Base-by-base conservation (phyloP, 345 rosid species). In the Diplotaxis tenuifolia region DNA sequence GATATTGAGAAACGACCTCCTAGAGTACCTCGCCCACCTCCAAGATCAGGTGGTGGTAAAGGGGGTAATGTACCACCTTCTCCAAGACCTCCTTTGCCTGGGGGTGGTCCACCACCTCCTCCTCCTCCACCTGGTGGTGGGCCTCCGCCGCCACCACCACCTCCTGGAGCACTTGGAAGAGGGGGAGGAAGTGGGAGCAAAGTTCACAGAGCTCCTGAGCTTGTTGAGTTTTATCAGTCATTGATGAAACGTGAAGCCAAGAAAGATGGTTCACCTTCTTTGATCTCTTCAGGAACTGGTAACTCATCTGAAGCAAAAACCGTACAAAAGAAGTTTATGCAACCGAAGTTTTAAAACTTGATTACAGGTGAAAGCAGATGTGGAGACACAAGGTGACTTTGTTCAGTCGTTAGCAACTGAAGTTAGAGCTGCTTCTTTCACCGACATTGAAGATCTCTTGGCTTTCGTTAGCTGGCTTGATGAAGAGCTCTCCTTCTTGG, bases 401-500 rank as follows among this genome's bases (percentile, higher is more conserved):
- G 94, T 95, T 61, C 93, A 87, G 87, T 95, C 97, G 6, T 76
- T 95, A 74, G 97, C 96, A 57, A 79, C 85, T 23, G 97, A 92
- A 85, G 92, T 92, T 25, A 86, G 98, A 76, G 94, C 96, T 67
- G 83, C 96, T 67, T 88, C 91, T 62, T 95, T 95, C 81, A 65
- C 83, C 74, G 79, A 42, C 62, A 70, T 90, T 36, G 93, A 88
- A 65, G 99, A 95, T 81, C 80, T 92, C 66, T 86, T 95, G 73
- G 88, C 88, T 9, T 95, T 90, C 22, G 99, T 95, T 65, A 90
- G 90, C 83, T 95, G 99, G 99, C 96, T 92, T 2, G 99, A 95
- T 63, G 99, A 92, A 82, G 99, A 95, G 78, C 96, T 95, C 72
- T 95, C 98, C 64, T 95, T 95, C 88, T 81, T 95, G 99, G 99